Evolutionary conservation across 148 eudicot species (phyloP), one percentile per base, ranked within the genome.

Genomic region (Rhododendron simsii): DNA sequence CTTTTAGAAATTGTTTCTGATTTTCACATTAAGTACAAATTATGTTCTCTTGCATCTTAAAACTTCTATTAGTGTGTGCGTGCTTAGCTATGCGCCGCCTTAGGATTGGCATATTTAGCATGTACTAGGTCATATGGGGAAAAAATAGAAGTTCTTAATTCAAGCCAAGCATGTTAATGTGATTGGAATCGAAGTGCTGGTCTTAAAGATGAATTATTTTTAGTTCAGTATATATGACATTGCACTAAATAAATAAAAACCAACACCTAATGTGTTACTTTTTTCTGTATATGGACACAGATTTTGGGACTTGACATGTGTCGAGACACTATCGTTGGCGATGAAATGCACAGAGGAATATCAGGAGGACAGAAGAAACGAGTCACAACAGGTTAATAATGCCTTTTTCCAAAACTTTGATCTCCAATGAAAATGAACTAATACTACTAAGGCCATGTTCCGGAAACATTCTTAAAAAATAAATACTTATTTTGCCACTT

Each of bases 331-430:
- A 91, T 98, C 55, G 98, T 98, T 61, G 99, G 99, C 28, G 96
- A 98, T 84, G 98, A 95, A 45, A 95, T 98, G 99, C 82, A 75
- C 7, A 90, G 99, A 87, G 99, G 99, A 51, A 95, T 98, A 53
- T 97, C 99, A 2, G 99, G 99, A 5, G 99, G 98, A 39, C 98
- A 95, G 28, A 95, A 94, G 80, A 98, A 98, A 82, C 91, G 99
- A 78, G 98, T 98, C 41, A 98, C 99, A 5, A 98, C 98, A 89
- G 99, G 98, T 97, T 11, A 48, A 30, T 11, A 48, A 30, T 37
- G 3, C 28, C 5, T 15, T 50, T 37, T 21, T 23, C 4, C 8
- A 11, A 14, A 30, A 71, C 39, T 71, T 30, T 71, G 16, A 30
- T 71, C 39, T 14, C 0, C 20, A 30, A 71, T 30, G 20, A 71